Base-by-base conservation (phyloP, 805 yeast species). In the Martiniozyma abietophila region DNA sequence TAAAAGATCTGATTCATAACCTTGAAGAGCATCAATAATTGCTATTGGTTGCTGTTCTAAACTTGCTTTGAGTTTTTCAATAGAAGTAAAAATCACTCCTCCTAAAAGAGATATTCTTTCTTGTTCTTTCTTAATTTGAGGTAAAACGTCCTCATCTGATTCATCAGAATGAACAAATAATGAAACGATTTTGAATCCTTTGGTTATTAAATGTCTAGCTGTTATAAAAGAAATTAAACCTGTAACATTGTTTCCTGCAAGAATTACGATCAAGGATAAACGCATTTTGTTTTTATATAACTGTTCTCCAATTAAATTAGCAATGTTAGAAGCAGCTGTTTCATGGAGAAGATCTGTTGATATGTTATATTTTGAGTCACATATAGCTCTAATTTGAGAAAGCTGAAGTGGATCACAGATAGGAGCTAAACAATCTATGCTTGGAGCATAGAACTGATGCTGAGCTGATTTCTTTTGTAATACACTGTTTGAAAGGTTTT, bases 11-110 rank as follows among this genome's bases (percentile, higher is more conserved):
- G 74, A 70, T 46, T 83, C 92, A 44, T 73, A 79, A 1, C 95
- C 96, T 51, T 82, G 95, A 45, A 86, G 62, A 1, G 86, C 92
- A 54, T 86, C 96, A 14, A 86, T 50, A 8, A 85, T 69, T 40
- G 86, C n/a, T n/a, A n/a, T n/a, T n/a, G n/a, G n/a, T n/a, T n/a
- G n/a, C n/a, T n/a, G n/a, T 9, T 52, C 61, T 44, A 63, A 53
- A 24, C 56, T 54, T 17, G 31, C 54, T 36, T 50, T 62, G 50
- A 64, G 59, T 28, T 50, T 68, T 30, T 40, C 50, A 42, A 57
- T 48, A 14, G 45, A 62, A 41, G 46, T 51, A 26, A 58, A 71
- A n/a, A 71, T 55, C 44, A 78, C 79, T n/a, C 94, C 94, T 8
- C 92, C 94, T 38, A 68, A 57, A 11, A 65, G 58, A 36, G 67